Conservation (phyloP, 768 basidiomycete genomes). For the Gyrodon lividus region DNA sequence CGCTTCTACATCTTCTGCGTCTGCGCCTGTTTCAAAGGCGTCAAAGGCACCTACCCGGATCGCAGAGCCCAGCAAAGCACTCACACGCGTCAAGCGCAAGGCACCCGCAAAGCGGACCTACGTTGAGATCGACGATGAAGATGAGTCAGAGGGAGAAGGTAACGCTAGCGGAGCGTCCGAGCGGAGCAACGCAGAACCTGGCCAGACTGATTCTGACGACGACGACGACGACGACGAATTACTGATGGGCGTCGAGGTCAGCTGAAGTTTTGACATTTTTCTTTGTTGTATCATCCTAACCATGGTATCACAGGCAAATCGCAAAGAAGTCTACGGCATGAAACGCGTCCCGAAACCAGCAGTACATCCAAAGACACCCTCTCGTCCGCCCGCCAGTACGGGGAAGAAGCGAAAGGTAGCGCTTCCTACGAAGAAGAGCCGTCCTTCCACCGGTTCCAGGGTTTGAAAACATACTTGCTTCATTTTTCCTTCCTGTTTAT, state of each 20-base stretch:
- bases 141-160: conserved; percentile 21
- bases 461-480: conserved; percentile 5
- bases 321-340: conserved; percentile 35
- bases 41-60: conserved; percentile 9
- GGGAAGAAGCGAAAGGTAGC: conserved; percentile 25
- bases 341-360: conserved; percentile 23
- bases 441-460: conserved; percentile 3
- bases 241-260: conserved; percentile 59
- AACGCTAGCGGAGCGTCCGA: conserved; percentile 3
- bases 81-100: conserved; percentile 22
- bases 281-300: conserved; percentile 1
- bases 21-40: conserved; percentile 5
- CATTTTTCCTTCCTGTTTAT: neutral
- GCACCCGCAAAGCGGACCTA: conserved; percentile 24
- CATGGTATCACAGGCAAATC: conserved; percentile 36
- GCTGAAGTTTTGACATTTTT: conserved; percentile 7
- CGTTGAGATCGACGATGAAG: conserved; percentile 33
- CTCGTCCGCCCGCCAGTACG: neutral
- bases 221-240: conserved; percentile 66
- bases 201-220: conserved; percentile 36
- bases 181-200: conserved; percentile 13
- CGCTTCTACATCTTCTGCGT: conserved; percentile 14
- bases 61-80: neutral
- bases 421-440: conserved; percentile 11
- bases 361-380: conserved; percentile 6